A percentile compares a stretch with the other conserved stretches of the same genome.
phyloP scores from a whole-genome alignment of 768 basidiomycete genomes.

The Suillus ampliporus region DNA sequence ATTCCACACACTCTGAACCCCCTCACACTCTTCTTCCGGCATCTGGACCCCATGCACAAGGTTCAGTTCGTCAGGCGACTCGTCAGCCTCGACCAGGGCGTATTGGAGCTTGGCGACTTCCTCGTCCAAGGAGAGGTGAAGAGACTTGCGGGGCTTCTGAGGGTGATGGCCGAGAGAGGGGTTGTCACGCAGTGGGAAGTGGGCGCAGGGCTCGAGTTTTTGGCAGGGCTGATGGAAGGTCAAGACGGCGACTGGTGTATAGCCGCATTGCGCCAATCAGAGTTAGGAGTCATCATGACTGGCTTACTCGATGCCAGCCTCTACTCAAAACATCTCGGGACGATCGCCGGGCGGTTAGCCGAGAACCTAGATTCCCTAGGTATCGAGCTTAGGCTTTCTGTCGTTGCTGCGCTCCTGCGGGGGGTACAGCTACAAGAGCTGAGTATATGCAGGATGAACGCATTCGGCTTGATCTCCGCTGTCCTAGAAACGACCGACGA shows the following conservation, averaged over 20 bases:
- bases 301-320: conserved; percentile 1
- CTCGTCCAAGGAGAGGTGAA: conserved; percentile 64
- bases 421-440: conserved; percentile 31
- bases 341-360: conserved; percentile 1
- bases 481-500: conserved; percentile 33
- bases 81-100: conserved; percentile 58
- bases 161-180: conserved; percentile 34
- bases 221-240: conserved; percentile 45
- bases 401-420: conserved; percentile 40
- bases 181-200: conserved; percentile 51
- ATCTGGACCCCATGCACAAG: conserved; percentile 61
- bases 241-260: conserved; percentile 4
- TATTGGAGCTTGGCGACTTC: conserved; percentile 51
- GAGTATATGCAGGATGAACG: conserved; percentile 23
- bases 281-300: neutral
- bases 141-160: conserved; percentile 13
- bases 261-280: neutral
- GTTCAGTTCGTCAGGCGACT: conserved; percentile 59
- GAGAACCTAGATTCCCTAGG: neutral
- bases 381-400: conserved; percentile 36
- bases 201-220: conserved; percentile 51
- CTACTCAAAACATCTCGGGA: conserved; percentile 7
- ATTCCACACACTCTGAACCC: conserved; percentile 64
- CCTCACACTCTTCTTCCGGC: conserved; percentile 57
- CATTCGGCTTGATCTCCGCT: conserved; percentile 30